Conservation (phyloP, 129 eudicot genomes). For the Calendula officinalis region DNA sequence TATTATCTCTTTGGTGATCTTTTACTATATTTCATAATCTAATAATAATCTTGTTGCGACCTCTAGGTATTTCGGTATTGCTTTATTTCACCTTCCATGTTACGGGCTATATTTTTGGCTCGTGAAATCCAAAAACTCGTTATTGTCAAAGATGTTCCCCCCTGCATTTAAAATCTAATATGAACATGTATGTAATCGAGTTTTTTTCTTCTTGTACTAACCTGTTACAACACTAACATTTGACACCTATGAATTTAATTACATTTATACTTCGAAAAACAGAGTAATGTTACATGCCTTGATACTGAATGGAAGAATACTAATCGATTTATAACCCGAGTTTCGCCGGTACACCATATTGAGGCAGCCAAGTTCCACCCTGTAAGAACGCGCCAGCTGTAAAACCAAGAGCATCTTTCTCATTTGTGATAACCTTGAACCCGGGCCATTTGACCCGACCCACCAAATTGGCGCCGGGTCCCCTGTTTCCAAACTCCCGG, state of each 20-base stretch:
- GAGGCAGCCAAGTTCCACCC: conserved; percentile 38
- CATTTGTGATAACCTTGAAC: conserved; percentile 8
- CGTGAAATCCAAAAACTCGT: conserved; percentile 45
- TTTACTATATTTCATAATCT: conserved; percentile 4
- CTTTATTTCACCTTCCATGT: conserved; percentile 74
- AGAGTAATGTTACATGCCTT: conserved; percentile 18
- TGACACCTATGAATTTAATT: conserved; percentile 15
- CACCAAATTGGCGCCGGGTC: conserved; percentile 48
- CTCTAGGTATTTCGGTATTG: conserved; percentile 75
- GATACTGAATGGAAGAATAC: conserved; percentile 12
- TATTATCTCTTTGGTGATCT: neutral
- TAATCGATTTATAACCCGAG: conserved; percentile 32
- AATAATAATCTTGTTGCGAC: neutral
- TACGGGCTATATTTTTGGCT: conserved; percentile 63
- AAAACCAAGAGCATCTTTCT: conserved; percentile 33
- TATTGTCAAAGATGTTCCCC: conserved; percentile 58
- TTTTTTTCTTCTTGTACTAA: conserved; percentile 6
- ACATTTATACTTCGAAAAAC: conserved; percentile 3
- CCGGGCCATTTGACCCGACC: conserved; percentile 41
- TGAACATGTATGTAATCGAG: conserved; percentile 2
- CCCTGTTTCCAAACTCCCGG: conserved; percentile 44
- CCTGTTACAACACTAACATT: conserved; percentile 26
- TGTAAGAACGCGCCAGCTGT: conserved; percentile 35
- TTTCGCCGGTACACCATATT: conserved; percentile 28
- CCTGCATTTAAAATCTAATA: conserved; percentile 38